These are phyloP conservation scores for Saccharomycopsis hybrid DNA, from an alignment of 1,139 yeast genomes.

Conservation along the genomic window DNA sequence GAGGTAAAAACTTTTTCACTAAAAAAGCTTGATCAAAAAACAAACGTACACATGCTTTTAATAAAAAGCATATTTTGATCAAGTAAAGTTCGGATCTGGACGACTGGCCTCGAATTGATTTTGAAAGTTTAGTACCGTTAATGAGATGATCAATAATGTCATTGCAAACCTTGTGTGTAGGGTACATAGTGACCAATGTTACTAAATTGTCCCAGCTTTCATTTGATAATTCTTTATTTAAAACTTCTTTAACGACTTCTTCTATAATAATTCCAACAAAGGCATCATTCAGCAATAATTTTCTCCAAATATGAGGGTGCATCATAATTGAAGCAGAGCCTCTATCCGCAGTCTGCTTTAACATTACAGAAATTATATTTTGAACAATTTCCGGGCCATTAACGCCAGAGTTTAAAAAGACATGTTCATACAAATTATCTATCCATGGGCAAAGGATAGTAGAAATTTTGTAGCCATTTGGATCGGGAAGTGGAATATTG, in stretches of 20 bases:
- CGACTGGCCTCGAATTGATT: constrained; percentile 9
- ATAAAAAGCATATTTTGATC: constrained; percentile 4
- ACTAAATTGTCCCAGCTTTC: constrained; percentile 5
- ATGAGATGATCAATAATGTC: constrained; percentile 8
- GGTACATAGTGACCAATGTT: constrained; percentile 11
- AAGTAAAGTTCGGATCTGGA: constrained; percentile 2
- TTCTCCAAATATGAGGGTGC: constrained; percentile 10
- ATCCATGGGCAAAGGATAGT: not conserved
- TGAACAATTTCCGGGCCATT: constrained; percentile 6
- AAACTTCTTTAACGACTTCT: constrained; percentile 14
- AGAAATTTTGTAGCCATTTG: no score
- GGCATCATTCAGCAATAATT: constrained; percentile 1
- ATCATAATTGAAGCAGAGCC: constrained; percentile 4
- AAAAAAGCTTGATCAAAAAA: constrained; percentile 11
- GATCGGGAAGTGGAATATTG: not conserved
- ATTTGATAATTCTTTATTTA: constrained; percentile 11
- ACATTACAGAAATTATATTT: constrained; percentile 10
- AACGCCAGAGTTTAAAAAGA: not conserved
- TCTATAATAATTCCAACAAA: constrained; percentile 9
- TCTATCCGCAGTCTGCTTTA: constrained; percentile 7
- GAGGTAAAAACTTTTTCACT: constrained; percentile 9
- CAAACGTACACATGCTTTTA: constrained; percentile 9
- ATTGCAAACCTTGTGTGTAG: constrained; percentile 3
- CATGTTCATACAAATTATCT: not conserved
- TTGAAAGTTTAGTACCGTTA: constrained; percentile 4